A percentile compares a stretch with the other conserved stretches of the same genome.
Evolutionary conservation across 2,329 filamentous ascomycete genomes (phyloP).

Genomic region (Acephala macrosclerotiorum): DNA sequence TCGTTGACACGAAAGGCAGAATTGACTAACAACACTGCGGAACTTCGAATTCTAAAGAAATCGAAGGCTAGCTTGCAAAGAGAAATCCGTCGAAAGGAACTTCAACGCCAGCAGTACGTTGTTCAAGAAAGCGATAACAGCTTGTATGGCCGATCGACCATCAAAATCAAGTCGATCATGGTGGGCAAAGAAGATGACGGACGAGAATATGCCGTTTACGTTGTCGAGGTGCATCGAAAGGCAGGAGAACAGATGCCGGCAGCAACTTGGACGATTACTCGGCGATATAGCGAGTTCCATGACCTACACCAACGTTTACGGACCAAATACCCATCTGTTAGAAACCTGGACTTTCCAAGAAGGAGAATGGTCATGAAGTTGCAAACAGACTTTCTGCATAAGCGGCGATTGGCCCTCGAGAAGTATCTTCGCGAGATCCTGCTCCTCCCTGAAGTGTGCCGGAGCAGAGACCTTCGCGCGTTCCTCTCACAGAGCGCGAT

Average conservation of each 20-base stretch:
- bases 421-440: conserved; percentile 84
- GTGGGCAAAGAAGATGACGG: conserved; percentile 92
- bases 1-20: conserved; percentile 94
- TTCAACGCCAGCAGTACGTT: conserved; percentile 96
- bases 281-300: conserved; percentile 96
- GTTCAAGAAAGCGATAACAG: conserved; percentile 98
- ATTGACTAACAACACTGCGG: conserved; percentile 94
- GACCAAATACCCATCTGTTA: conserved; percentile 83
- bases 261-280: conserved; percentile 92
- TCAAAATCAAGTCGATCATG: conserved; percentile 91
- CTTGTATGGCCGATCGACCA: conserved; percentile 87
- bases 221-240: conserved; percentile 88
- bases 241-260: conserved; percentile 96
- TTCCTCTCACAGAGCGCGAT: conserved; percentile 92
- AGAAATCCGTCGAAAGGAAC: conserved; percentile 91
- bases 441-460: conserved; percentile 89
- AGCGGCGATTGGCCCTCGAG: conserved; percentile 83
- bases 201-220: conserved; percentile 91
- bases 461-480: conserved; percentile 87
- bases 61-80: conserved; percentile 92
- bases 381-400: conserved; percentile 94
- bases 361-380: conserved; percentile 95
- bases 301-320: conserved; percentile 91
- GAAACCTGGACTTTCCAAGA: conserved; percentile 89
- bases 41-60: conserved; percentile 89